A percentile compares a stretch with the other conserved stretches of the same genome.
Evolutionary conservation across 176 grass and related monocot species (phyloP).

Genomic region (Oryza glumipatula): DNA sequence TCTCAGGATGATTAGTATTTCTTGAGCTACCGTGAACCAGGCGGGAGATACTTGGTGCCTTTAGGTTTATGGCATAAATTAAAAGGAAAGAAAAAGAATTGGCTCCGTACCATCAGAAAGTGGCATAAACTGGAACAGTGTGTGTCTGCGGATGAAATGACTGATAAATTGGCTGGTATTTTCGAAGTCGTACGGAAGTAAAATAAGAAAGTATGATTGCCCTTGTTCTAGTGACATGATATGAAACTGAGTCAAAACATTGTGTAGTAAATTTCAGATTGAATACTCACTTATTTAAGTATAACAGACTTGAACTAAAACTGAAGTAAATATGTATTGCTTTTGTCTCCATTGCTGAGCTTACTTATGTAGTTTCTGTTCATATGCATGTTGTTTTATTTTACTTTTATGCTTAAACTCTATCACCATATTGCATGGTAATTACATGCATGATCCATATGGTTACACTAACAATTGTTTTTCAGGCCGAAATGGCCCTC

Average conservation of each 20-base stretch:
- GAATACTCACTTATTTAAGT: slow-evolving; percentile 11
- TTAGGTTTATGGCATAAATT: slow-evolving; percentile 23
- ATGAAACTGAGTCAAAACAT: slow-evolving; percentile 10
- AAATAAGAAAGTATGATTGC: not conserved
- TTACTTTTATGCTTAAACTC: slow-evolving; percentile 39
- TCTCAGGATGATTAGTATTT: not conserved
- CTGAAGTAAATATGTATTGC: not conserved
- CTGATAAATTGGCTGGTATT: not conserved
- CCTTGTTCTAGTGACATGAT: slow-evolving; percentile 17
- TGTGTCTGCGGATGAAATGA: not conserved
- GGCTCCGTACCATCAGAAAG: not conserved
- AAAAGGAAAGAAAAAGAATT: not conserved
- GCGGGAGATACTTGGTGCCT: slow-evolving; percentile 1
- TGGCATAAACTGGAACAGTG: not conserved
- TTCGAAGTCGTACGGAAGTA: not conserved
- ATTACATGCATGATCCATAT: slow-evolving; percentile 19
- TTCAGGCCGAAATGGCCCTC: slow-evolving; percentile 99
- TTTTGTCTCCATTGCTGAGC: not conserved
- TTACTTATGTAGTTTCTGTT: slow-evolving; percentile 16
- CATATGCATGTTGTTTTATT: slow-evolving; percentile 32
- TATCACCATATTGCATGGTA: slow-evolving; percentile 19
- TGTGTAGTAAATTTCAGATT: not conserved
- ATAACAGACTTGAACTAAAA: slow-evolving; percentile 15
- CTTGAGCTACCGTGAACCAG: slow-evolving; percentile 2
- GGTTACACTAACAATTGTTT: slow-evolving; percentile 34